Base-by-base conservation (phyloP, 108 stramenopile species). In the Conticribra weissflogii region DNA sequence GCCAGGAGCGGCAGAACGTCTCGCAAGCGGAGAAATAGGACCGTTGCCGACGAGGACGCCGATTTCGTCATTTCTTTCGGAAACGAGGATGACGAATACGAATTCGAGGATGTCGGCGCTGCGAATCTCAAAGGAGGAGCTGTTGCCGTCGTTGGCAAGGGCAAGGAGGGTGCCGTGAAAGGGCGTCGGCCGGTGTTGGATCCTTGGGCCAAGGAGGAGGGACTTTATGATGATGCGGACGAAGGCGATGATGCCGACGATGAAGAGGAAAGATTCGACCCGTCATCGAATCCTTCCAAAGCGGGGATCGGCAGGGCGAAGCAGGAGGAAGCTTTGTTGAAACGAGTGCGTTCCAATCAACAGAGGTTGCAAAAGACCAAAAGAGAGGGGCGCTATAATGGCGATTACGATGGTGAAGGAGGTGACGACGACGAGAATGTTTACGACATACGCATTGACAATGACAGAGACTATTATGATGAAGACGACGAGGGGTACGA, bases 401-500 rank as follows among this genome's bases (percentile, higher is more conserved):
- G 8, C 36, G 12, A 41, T 41, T 5, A 5, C 12, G 36, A 12
- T 41, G 36, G 36, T 41, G 36, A 44, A 19, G 28, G 21, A n/a
- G 41, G 48, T 0, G 41, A 30, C 32, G 27, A 25, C 17, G 30
- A 17, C 15, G 67, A 66, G 3, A 56, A 72, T 54, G 29, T 21
- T 0, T 53, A 49, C 41, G 28, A 67, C 59, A 46, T 66, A 3
- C 18, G 60, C 0, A 51, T 66, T 56, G 70, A 65, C 28, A 19
- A 17, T 22, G 36, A 25, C 5, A 60, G 44, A 32, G 83, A 83
- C 32, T 81, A 63, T 52, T 83, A 81, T 48, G 85, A 83, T 49
- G 79, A 83, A 66, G 82, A 86, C 59, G 83, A 83, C 47, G 79
- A 83, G 56, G 82, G 82, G 0, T 81, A 83, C 52, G 85, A 86